Conservation (phyloP, 768 basidiomycete species). For the Russula sp. region DNA sequence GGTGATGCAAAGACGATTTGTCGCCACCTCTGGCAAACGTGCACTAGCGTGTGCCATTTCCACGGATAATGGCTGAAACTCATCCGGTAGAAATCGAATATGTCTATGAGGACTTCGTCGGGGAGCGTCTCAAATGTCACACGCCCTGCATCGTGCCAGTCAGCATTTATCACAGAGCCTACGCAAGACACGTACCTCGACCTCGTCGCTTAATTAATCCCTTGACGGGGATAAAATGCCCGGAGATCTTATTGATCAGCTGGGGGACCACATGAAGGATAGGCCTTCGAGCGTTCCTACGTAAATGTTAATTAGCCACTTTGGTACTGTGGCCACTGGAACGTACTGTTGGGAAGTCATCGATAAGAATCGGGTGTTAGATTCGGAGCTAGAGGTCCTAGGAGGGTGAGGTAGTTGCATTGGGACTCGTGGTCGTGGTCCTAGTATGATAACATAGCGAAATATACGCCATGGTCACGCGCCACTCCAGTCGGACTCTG, state of each 20-base stretch:
- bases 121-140: not conserved
- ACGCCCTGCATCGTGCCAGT: not conserved
- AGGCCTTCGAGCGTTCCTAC: not conserved
- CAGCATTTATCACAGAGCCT: not conserved
- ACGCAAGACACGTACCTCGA: not conserved
- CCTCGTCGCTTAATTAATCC: not conserved
- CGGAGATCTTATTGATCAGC: not conserved
- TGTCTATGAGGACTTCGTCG: slow-evolving; percentile 7
- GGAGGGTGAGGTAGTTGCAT: not conserved
- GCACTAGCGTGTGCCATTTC: not conserved
- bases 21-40: slow-evolving; percentile 7
- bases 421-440: not conserved
- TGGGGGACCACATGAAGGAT: not conserved
- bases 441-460: not conserved
- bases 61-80: not conserved
- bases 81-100: slow-evolving; percentile 8
- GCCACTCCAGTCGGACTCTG: too few species aligned
- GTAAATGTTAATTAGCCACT: not conserved
- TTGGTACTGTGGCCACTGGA: not conserved
- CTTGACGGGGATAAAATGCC: not conserved
- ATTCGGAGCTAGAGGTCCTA: not conserved
- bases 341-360: not conserved
- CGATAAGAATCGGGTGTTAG: not conserved
- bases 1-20: not conserved
- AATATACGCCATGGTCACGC: too few species aligned